Evolutionary conservation across 306 rosid genomes (phyloP).

Genomic region (Dalbergia cochinchinensis): DNA sequence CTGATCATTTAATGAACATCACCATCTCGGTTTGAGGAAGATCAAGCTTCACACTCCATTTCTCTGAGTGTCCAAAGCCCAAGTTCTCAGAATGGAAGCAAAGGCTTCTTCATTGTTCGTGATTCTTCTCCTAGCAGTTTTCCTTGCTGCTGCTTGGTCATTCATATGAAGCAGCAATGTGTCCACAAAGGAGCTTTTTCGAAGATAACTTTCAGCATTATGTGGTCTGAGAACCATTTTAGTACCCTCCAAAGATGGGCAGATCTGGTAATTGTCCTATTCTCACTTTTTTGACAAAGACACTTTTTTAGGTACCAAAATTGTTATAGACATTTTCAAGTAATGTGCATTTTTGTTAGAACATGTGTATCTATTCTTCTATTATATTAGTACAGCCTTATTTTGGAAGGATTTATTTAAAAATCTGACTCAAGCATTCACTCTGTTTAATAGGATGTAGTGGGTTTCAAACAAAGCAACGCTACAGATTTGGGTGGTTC

Average conservation of each 20-base stretch:
- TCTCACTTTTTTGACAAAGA: constrained; percentile 86
- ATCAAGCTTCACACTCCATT: constrained; percentile 8
- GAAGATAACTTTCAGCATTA: constrained; percentile 79
- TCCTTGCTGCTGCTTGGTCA: constrained; percentile 49
- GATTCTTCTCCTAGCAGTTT: constrained; percentile 60
- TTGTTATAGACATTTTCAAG: background rate
- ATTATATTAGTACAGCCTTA: background rate
- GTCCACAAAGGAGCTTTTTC: constrained; percentile 66
- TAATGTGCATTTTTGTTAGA: background rate
- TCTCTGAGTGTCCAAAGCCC: constrained; percentile 14
- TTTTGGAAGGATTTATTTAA: background rate
- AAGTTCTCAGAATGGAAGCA: constrained; percentile 53
- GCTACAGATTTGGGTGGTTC: constrained; percentile 98
- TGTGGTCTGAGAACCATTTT: constrained; percentile 92
- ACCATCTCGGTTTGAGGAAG: constrained; percentile 34
- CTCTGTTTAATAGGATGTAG: constrained; percentile 74
- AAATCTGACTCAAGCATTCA: background rate
- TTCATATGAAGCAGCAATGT: constrained; percentile 62
- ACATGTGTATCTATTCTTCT: background rate
- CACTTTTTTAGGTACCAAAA: constrained; percentile 73
- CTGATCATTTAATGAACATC: constrained; percentile 48
- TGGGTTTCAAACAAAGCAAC: constrained; percentile 91
- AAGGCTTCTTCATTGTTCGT: constrained; percentile 33
- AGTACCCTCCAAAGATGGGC: constrained; percentile 85
- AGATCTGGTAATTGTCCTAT: constrained; percentile 99